Base-by-base conservation (phyloP, 176 grass and related monocot genomes). In the Zoysia japonica region DNA sequence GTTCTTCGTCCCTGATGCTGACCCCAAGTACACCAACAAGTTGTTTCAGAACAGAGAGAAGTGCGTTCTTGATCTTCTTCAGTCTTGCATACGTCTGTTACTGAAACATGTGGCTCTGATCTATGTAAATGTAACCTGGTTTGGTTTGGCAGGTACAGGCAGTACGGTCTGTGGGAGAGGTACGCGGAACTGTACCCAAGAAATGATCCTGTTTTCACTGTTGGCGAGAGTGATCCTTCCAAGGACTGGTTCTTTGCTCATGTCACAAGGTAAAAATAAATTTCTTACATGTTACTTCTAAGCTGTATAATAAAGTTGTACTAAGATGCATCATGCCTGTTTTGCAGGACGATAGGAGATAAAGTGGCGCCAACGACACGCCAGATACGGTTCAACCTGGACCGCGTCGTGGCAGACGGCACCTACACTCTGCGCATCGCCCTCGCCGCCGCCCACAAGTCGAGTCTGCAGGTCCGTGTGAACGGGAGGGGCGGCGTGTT, bases 181-280 rank as follows among this genome's bases (percentile, higher is more conserved):
- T 97, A 91, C 72, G 64, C 79, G 11, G 94, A 93, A 0, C 59
- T 97, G 13, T 97, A 93, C 80, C 89, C 89, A 0, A 7, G 40
- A 1, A 35, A 42, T 20, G 91, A 97, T 68, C 79, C 75, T 10
- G 60, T 97, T n/a, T 97, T 88, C 82, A 78, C 4, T 3, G 47
- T 97, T 73, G 87, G 89, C 9, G n/a, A 38, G 2, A 97, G 94
- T 68, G 46, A 91, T 36, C 73, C 79, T 68, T 84, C 40, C 47
- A 97, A 70, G 39, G 91, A 97, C 74, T 97, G 94, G 94, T 97
- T 97, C 68, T 97, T 91, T 44, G 91, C 94, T 1, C 94, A 97
- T 16, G 91, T 90, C 44, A 79, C 86, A 11, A 91, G 90, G 93
- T 87, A 83, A 45, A 28, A 28, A 28, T 28, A 28, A 28, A 28